Base-by-base conservation (phyloP, 2,329 filamentous ascomycete genomes). In the Emydomyces testavorans region DNA sequence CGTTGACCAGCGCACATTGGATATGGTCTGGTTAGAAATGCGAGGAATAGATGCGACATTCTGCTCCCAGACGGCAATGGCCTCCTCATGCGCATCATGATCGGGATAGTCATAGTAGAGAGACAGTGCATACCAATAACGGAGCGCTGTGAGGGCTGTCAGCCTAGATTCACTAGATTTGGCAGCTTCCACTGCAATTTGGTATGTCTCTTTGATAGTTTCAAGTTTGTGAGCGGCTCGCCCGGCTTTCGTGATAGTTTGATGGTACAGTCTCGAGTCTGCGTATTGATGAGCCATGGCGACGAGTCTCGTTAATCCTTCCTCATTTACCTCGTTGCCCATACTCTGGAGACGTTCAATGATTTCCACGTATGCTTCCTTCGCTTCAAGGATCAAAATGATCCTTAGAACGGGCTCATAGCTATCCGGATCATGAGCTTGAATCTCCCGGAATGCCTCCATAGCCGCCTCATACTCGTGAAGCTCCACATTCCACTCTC, bases 341-440 rank as follows among this genome's bases (percentile, higher is more conserved):
- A 58, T 41, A 3, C 41, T 47, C 24, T 58, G 49, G 6, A 58
- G 40, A 35, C 51, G 50, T 35, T 49, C 45, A 18, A 56, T 46
- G 3, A 57, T 46, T 15, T 52, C 50, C 8, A 48, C 21, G 18
- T 50, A 49, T 13, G 52, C 51, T 24, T 46, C 50, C 6, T 50
- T 39, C 8, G 50, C 21, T n/a, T 49, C 34, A 13, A 49, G 45
- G 6, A 46, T 31, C 3, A 29, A 15, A 23, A 51, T 43, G 11
- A 46, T 53, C 24, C 18, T 46, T 42, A 53, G 23, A 6, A 51
- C 39, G 5, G 47, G 42, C 2, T 48, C 32, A 20, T 53, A 53
- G n/a, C 51, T 50, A 31, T 47, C 42, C 6, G 49, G 50, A 39
- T 54, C 24, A 13, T 53, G 41, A 1, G 46, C 41, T 7, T 54